Evolutionary conservation across 164 flowering plant species (phyloP), one percentile per base, ranked within the genome.

Genomic region (Saururus chinensis): DNA sequence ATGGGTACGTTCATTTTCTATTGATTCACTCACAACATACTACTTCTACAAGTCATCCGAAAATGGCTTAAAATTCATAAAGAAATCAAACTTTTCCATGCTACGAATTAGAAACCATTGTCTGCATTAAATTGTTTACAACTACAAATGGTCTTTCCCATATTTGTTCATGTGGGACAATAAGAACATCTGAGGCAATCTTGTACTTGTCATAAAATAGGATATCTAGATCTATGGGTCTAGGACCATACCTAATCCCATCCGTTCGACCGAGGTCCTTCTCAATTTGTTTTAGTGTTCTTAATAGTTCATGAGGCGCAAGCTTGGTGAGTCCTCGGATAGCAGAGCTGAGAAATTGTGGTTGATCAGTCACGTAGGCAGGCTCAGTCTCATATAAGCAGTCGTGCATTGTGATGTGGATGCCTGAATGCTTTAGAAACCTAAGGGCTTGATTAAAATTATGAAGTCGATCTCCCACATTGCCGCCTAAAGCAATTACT

Each of bases 111-210:
- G n/a, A n/a, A n/a, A n/a, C n/a, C n/a, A n/a, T n/a, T n/a, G n/a
- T n/a, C n/a, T n/a, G n/a, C n/a, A n/a, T n/a, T n/a, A n/a, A n/a
- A n/a, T n/a, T n/a, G n/a, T n/a, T n/a, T n/a, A n/a, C n/a, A n/a
- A n/a, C n/a, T 20, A 95, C 99, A 77, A 95, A 95, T 19, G 97
- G 92, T 65, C 97, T 83, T 71, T 95, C 97, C 87, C 88, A 91
- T 60, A 95, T 87, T 70, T 91, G 84, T 72, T 85, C 93, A 64
- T 91, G 99, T 57, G 99, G 99, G 53, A 95, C 74, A 37, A 65
- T 77, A 13, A 95, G 93, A 69, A 57, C 64, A 14, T 85, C 96
- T 25, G 97, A 91, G 19, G 60, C 62, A 41, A 95, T 67, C 53
- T 67, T 83, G 55, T 70, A 77, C 71, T 74, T 88, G 25, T 96